phyloP scores from a whole-genome alignment of 2,329 filamentous ascomycete genomes.

The Remersonia thermophila region DNA sequence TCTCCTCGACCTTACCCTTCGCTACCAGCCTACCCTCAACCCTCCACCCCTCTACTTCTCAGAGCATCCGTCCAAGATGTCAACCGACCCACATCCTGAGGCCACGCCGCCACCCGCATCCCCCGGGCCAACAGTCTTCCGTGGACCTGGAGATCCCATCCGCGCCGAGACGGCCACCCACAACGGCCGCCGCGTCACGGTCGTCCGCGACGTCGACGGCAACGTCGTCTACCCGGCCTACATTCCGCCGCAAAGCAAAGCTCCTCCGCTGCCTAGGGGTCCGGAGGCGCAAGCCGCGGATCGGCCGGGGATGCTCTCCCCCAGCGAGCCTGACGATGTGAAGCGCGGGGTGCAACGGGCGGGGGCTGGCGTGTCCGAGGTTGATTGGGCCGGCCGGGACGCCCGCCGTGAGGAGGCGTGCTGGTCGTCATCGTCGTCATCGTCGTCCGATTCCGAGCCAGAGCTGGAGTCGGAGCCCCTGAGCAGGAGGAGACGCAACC shows the following conservation, averaged over 20 bases:
- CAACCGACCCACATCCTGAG: too few relatives aligned
- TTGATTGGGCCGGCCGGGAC: slow-evolving; percentile 2
- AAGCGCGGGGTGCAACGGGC: slow-evolving; percentile 12
- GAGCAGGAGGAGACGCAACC: too few relatives aligned
- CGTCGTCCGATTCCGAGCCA: slow-evolving; percentile 13
- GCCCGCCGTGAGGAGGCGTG: slow-evolving; percentile 2
- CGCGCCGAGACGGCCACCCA: slow-evolving; percentile 18
- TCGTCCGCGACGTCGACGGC: slow-evolving; percentile 22
- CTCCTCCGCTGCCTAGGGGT: slow-evolving; percentile 3
- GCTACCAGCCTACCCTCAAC: too few relatives aligned
- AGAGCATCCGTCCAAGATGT: too few relatives aligned
- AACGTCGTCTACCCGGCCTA: slow-evolving; percentile 22
- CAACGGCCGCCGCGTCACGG: slow-evolving; percentile 18
- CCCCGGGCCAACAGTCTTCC: too few relatives aligned
- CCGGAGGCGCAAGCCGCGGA: background rate
- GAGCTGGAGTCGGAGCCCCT: slow-evolving; percentile 17
- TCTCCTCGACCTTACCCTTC: too few relatives aligned
- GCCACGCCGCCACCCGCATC: too few relatives aligned
- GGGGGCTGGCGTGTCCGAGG: slow-evolving; percentile 17
- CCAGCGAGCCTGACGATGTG: too few relatives aligned
- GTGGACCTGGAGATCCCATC: slow-evolving; percentile 8
- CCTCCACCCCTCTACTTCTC: too few relatives aligned
- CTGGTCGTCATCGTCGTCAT: slow-evolving; percentile 15
- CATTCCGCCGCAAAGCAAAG: slow-evolving; percentile 21
- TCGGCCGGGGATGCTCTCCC: too few relatives aligned